phyloP scores from a whole-genome alignment of 208 protist species.

The Crithidia thermophila region DNA sequence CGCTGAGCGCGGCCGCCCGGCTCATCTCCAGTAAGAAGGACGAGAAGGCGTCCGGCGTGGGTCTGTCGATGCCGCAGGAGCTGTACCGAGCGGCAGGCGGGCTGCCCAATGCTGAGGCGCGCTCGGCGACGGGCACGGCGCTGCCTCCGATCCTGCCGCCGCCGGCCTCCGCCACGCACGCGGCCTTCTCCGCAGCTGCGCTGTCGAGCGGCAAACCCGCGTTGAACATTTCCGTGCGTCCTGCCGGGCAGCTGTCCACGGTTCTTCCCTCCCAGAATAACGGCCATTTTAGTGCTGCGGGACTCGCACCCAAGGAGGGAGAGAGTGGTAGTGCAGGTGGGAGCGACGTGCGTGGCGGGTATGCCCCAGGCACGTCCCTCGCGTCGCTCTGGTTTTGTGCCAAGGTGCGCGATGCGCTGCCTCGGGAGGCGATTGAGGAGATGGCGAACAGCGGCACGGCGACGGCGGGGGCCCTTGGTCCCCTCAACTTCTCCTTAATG shows the following conservation, averaged over 20 bases:
- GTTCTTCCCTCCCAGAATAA: constrained; percentile 1
- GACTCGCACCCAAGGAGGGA: not conserved
- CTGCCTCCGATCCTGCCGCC: constrained; percentile 5
- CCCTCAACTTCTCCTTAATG: not conserved
- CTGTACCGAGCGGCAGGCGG: too few relatives aligned
- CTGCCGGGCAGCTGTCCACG: constrained; percentile 29
- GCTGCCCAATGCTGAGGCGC: too few relatives aligned
- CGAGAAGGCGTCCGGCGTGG: too few relatives aligned
- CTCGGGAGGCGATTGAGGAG: constrained; percentile 13
- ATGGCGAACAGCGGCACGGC: not conserved
- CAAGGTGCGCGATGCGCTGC: constrained; percentile 26
- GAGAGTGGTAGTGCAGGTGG: not conserved
- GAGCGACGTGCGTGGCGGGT: not conserved
- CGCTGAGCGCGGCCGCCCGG: too few relatives aligned
- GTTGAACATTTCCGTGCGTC: constrained; percentile 23
- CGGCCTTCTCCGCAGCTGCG: constrained; percentile 1
- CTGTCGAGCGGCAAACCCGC: constrained; percentile 8
- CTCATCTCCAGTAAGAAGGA: too few relatives aligned
- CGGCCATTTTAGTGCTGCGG: not conserved
- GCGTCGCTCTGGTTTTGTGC: constrained; percentile 27
- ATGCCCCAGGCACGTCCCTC: constrained; percentile 14
- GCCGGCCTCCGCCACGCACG: not conserved
- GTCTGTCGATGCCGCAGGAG: too few relatives aligned
- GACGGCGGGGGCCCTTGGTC: not conserved
- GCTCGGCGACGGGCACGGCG: too few relatives aligned